Percentiles rank a stretch among this genome's conserved stretches.
Evolutionary conservation across 139 green algal genomes (phyloP).

Genomic region (Chlorella sp.): DNA sequence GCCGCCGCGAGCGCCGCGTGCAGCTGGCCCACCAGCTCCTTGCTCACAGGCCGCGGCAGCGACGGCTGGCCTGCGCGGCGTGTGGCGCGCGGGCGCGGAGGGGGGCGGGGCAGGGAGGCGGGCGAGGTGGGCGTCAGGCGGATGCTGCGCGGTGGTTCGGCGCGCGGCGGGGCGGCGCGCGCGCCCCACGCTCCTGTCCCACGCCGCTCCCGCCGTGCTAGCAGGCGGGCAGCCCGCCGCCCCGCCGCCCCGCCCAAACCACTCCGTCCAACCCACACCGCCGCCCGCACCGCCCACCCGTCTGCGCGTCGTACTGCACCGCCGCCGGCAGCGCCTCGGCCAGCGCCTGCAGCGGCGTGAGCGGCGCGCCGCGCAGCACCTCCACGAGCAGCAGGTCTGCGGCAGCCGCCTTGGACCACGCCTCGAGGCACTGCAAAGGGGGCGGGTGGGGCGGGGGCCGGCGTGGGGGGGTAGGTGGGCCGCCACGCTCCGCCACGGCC

Average conservation of each 20-base stretch:
- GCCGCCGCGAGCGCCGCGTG: slow-evolving; percentile 48
- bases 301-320: not conserved
- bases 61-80: not conserved
- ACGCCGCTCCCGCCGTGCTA: not conserved
- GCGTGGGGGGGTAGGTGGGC: no score
- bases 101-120: not conserved
- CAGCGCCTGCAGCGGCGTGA: slow-evolving; percentile 56
- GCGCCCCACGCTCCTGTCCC: not conserved
- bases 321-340: slow-evolving; percentile 25
- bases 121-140: not conserved
- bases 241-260: no score
- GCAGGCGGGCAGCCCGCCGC: no score
- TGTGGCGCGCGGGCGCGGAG: no score
- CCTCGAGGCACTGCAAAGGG: slow-evolving; percentile 60
- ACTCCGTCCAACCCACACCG: no score
- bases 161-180: no score
- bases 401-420: slow-evolving; percentile 60
- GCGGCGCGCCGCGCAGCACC: slow-evolving; percentile 55
- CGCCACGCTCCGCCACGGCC: no score
- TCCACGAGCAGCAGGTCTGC: slow-evolving; percentile 72
- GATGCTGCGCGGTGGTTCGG: no score
- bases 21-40: slow-evolving; percentile 46
- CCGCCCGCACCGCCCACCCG: no score
- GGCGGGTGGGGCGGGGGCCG: no score
- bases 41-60: slow-evolving; percentile 26